Evolutionary conservation across 257 asterid genomes (phyloP), one percentile per base, ranked within the genome.

Genomic region (Echium plantagineum): DNA sequence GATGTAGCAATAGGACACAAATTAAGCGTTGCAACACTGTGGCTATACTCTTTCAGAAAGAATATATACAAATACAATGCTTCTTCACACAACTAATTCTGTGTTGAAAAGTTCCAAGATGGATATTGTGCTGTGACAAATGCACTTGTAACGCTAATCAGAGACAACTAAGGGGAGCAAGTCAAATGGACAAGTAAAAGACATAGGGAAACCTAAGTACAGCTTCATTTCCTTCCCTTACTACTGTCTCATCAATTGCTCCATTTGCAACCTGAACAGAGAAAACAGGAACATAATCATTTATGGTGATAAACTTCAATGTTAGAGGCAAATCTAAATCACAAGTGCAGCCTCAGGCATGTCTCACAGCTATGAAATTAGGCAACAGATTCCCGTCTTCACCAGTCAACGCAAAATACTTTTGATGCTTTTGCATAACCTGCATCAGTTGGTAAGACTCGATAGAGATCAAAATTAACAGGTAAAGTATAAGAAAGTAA

Each of bases 381-480:
- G 96, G 98, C 75, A 88, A 74, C 63, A 91, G 81, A 21, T 79
- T 69, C 63, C 85, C 94, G 20, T 79, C 74, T 74, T 77, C 77
- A 70, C 87, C 86, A 12, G 88, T 84, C 67, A 88, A 69, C 48
- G 94, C 94, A 68, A 91, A 91, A 83, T 91, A 88, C 72, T 82
- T 91, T 72, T 91, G 96, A 78, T 91, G 98, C 81, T 91, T 85
- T 85, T 80, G 95, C 98, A 90, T 91, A 60, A 91, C 98, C 98
- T 90, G 84, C 79, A 72, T 15, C 57, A 53, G 57, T 53, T 53
- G 57, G 57, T 53, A 53, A 53, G 15, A 53, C 26, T 53, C 15
- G 15, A 15, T 15, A 52, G 7, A 18, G 9, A 52, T 52, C 0
- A 52, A 19, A 53, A 0, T 19, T 5, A 10, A 9, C 15, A 53